Evolutionary conservation across 805 yeast species (phyloP), one percentile per base, ranked within the genome.

Genomic region (Suhomyces faveliae): DNA sequence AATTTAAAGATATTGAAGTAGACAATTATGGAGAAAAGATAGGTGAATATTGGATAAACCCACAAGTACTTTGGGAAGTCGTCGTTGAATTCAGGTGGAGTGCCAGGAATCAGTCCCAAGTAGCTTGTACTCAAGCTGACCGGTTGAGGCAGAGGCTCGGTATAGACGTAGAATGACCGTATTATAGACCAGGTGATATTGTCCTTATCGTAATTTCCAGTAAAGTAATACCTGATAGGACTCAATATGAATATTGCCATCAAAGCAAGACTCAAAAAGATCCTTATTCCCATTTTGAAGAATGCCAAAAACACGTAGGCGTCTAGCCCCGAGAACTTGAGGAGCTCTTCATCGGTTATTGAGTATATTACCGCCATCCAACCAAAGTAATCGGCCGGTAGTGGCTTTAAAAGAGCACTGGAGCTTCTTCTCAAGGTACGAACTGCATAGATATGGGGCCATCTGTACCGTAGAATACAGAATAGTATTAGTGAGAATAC

Each of bases 371-470:
- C 60, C 13, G 54, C 43, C 22, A 62, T 60, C 67, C 67, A 62
- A 22, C 54, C 54, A 48, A 62, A 60, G 49, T 59, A 52, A 46
- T 55, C 50, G 40, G 52, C 53, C 12, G 85, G 84, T 15, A 80
- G 64, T 25, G 66, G 66, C 48, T 70, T 71, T 25, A 78, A 64
- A 30, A 49, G 49, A 19, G 54, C 57, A 40, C 59, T 55, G 57
- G 69, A 67, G 43, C 64, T 61, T 55, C 73, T 71, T 50, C 84
- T 60, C 40, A 78, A 66, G 10, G 84, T 75, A 47, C 86, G 55
- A 9, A 80, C 76, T 11, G 83, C 81, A 56, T 80, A 81, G 48
- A 81, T 70, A 49, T 79, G 74, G 8, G 85, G 85, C 70, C 83
- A 78, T 50, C 71, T 69, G 53, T 74, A 74, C 43, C 86, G 62